Conservation (phyloP, 768 basidiomycete species). For the Ramaria sp. region DNA sequence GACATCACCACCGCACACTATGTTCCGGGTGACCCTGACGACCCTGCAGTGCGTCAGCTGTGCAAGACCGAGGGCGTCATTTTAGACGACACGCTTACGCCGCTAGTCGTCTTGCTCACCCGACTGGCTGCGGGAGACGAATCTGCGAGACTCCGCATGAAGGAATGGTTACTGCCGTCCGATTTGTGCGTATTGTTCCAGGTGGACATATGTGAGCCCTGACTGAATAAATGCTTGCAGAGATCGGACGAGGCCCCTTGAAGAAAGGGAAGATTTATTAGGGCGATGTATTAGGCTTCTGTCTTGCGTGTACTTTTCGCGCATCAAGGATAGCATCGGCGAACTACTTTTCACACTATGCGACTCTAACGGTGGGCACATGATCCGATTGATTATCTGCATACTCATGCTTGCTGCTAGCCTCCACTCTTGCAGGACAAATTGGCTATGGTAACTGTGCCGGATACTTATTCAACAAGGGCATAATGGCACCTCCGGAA, state of each 20-base stretch:
- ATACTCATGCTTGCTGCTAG: constrained; percentile 24
- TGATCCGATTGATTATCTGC: neutral
- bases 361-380: constrained; percentile 53
- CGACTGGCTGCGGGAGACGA: constrained; percentile 60
- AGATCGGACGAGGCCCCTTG: constrained; percentile 70
- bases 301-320: constrained; percentile 57
- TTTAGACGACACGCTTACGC: constrained; percentile 71
- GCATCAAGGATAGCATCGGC: constrained; percentile 68
- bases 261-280: constrained; percentile 59
- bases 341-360: constrained; percentile 83
- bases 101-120: constrained; percentile 65
- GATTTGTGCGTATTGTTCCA: constrained; percentile 34
- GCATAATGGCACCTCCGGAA: constrained; percentile 54
- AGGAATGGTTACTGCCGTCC: constrained; percentile 62
- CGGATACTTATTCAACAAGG: constrained; percentile 89
- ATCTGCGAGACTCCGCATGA: constrained; percentile 40
- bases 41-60: constrained; percentile 43
- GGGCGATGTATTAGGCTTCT: constrained; percentile 77
- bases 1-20: constrained; percentile 49
- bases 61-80: constrained; percentile 42
- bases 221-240: constrained; percentile 13
- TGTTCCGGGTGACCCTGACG: constrained; percentile 66
- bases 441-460: constrained; percentile 95
- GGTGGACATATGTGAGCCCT: too few species aligned
- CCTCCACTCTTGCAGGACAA: constrained; percentile 59